Percentiles rank a stretch among this genome's conserved stretches.
phyloP scores from a whole-genome alignment of 2,329 filamentous ascomycete genomes.

The Fonsecaea multimorphosa region DNA sequence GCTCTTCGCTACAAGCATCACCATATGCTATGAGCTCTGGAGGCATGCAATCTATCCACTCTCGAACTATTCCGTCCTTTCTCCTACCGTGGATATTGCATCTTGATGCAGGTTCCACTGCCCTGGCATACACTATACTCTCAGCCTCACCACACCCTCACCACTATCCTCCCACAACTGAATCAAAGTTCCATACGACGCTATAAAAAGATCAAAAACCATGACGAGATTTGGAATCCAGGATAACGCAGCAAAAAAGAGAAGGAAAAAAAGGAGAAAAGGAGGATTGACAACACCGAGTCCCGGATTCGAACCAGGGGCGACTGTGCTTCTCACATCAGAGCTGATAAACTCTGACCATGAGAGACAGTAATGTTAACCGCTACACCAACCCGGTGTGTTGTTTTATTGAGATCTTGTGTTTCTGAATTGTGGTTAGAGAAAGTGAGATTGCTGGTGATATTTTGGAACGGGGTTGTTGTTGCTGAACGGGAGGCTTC shows the following conservation, averaged over 20 bases:
- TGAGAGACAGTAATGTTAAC: constrained; percentile 29
- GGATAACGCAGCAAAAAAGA: neutral
- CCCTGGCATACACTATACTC: neutral
- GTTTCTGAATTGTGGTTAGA: neutral
- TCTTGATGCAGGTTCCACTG: neutral
- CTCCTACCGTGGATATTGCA: neutral
- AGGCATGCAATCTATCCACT: neutral
- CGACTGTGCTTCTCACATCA: constrained; percentile 11
- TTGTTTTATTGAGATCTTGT: neutral
- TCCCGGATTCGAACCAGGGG: constrained; percentile 53
- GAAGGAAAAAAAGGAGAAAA: neutral
- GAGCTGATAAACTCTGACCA: neutral
- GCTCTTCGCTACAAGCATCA: neutral
- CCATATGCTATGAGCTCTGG: neutral
- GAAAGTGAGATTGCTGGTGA: neutral
- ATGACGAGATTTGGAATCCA: neutral
- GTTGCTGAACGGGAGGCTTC: neutral
- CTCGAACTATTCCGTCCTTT: neutral
- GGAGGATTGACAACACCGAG: neutral
- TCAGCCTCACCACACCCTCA: neutral
- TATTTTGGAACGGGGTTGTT: neutral
- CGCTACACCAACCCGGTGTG: constrained; percentile 22
- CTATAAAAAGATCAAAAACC: neutral
- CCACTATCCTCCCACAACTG: neutral
- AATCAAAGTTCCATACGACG: neutral